Evolutionary conservation across 768 basidiomycete species (phyloP).

Genomic region (Xanthoconium purpureum): DNA sequence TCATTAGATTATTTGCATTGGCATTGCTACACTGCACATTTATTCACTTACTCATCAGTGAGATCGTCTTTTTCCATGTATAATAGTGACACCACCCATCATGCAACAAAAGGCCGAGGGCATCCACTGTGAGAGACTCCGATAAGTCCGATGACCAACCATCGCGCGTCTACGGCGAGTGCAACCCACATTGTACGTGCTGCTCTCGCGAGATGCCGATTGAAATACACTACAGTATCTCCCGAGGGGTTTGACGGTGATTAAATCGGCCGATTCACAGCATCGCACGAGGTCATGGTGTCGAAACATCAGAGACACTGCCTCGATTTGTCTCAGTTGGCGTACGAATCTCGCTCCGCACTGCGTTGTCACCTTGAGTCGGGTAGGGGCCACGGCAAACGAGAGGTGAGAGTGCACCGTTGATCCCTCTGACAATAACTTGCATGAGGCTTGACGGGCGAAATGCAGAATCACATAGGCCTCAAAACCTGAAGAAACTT

Average conservation of each 20-base stretch:
- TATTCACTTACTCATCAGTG: constrained; percentile 19
- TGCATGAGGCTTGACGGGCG: too few relatives aligned
- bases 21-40: constrained; percentile 24
- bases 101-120: constrained; percentile 2
- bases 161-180: too few relatives aligned
- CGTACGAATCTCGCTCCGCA: not conserved
- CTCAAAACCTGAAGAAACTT: not conserved
- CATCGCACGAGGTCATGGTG: not conserved
- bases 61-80: constrained; percentile 22
- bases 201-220: not conserved
- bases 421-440: not conserved
- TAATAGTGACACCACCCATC: constrained; percentile 16
- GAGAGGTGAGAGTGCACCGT: not conserved
- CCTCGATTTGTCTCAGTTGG: not conserved
- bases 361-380: not conserved
- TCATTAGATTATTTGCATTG: constrained; percentile 24
- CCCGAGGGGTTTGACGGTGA: constrained; percentile 2
- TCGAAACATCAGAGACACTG: constrained; percentile 2
- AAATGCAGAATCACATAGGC: not conserved
- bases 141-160: too few relatives aligned
- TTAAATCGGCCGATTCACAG: constrained; percentile 1
- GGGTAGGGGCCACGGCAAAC: not conserved
- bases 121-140: not conserved
- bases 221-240: not conserved
- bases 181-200: not conserved